These are phyloP conservation scores for Spirogloea muscicola DNA, from an alignment of 139 green algal species.

Conservation along the genomic window DNA sequence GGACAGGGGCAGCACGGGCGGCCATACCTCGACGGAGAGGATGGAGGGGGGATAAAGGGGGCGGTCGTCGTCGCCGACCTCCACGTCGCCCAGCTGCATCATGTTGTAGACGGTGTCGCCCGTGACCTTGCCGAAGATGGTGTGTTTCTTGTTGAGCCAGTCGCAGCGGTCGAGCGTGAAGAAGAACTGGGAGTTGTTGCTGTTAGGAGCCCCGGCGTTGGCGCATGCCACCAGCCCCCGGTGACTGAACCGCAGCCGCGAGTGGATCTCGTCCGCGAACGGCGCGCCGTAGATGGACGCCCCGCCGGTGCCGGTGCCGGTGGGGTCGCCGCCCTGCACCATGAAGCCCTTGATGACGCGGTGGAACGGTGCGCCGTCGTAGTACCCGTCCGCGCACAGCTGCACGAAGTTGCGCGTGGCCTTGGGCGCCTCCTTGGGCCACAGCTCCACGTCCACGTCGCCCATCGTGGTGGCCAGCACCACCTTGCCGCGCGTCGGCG, in stretches of 20 bases:
- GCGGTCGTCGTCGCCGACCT: constrained; percentile 65
- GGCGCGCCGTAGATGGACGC: constrained; percentile 68
- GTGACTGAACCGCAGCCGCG: constrained; percentile 72
- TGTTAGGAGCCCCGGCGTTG: constrained; percentile 79
- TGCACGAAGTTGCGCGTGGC: constrained; percentile 89
- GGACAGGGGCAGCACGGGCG: too few relatives aligned
- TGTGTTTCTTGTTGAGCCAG: constrained; percentile 84
- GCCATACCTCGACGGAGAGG: constrained; percentile 32
- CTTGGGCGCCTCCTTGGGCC: constrained; percentile 89
- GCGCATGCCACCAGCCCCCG: constrained; percentile 89
- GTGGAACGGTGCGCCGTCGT: constrained; percentile 47
- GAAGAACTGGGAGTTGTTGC: constrained; percentile 91
- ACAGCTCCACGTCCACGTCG: constrained; percentile 94
- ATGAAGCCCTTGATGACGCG: constrained; percentile 51
- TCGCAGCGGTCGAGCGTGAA: constrained; percentile 72
- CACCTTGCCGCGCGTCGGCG: constrained; percentile 91
- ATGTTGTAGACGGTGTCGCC: constrained; percentile 94
- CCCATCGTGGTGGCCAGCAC: constrained; percentile 81
- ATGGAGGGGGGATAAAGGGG: constrained; percentile 70
- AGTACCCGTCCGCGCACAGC: constrained; percentile 82
- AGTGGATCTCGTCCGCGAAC: constrained; percentile 58
- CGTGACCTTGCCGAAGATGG: constrained; percentile 81
- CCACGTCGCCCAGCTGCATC: constrained; percentile 74
- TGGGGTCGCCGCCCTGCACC: constrained; percentile 48
- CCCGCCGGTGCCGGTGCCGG: constrained; percentile 55